Conservation (phyloP, 2,329 filamentous ascomycete genomes). For the Cercospora beticola region DNA sequence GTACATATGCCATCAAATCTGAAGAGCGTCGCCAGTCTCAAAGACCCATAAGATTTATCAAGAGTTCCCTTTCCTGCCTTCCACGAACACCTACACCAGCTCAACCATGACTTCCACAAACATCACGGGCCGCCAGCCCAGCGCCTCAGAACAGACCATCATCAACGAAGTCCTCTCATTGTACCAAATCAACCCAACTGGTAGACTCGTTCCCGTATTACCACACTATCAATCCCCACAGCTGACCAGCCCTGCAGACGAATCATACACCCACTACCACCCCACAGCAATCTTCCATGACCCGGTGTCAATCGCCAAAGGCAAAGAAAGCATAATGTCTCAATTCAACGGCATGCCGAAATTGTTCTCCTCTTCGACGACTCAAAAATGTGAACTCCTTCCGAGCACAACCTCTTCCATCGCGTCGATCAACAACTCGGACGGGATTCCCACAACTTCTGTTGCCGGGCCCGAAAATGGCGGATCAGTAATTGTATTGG, state of each 20-base stretch:
- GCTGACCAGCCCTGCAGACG: conserved; percentile 2
- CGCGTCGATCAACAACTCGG: not conserved
- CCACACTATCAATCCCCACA: no score
- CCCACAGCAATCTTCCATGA: conserved; percentile 32
- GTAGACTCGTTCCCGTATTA: no score
- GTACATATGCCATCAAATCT: not conserved
- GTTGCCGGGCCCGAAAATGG: conserved; percentile 1
- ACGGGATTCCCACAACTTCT: not conserved
- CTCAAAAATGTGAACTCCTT: conserved; percentile 26
- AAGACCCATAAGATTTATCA: no score
- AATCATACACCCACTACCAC: conserved; percentile 31
- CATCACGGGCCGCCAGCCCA: conserved; percentile 20
- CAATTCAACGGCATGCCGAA: conserved; percentile 36
- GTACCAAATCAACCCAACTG: conserved; percentile 28
- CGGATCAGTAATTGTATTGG: conserved; percentile 24
- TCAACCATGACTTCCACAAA: conserved; percentile 8
- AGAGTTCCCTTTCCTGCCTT: no score
- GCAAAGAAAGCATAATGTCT: conserved; percentile 30
- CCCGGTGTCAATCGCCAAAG: conserved; percentile 32
- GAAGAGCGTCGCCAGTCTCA: not conserved
- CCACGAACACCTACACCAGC: not conserved
- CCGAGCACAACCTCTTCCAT: conserved; percentile 12
- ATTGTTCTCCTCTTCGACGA: conserved; percentile 29
- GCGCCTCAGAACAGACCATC: conserved; percentile 23
- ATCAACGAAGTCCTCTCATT: conserved; percentile 31